Evolutionary conservation across 177 flowering plant species (phyloP).

Genomic region (Tripterygium wilfordii): DNA sequence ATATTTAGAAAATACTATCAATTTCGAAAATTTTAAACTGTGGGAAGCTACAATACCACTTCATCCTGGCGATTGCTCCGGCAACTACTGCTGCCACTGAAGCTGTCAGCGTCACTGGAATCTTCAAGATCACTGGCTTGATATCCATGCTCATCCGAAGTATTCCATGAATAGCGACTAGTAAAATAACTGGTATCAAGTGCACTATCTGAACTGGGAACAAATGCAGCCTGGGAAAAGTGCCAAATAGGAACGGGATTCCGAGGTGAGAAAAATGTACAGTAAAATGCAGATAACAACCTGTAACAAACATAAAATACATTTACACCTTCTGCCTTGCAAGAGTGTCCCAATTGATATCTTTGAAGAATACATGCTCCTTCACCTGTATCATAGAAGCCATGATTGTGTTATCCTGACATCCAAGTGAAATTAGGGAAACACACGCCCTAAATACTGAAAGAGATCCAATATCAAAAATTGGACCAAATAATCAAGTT

Average conservation of each 20-base stretch:
- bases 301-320: not conserved
- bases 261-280: too few relatives aligned
- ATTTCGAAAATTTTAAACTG: not conserved
- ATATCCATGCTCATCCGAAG: constrained; percentile 56
- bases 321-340: constrained; percentile 88
- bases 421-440: not conserved
- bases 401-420: not conserved
- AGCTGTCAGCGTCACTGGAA: constrained; percentile 78
- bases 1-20: too few relatives aligned
- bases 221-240: constrained; percentile 95
- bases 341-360: constrained; percentile 96
- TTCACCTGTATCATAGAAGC: constrained; percentile 66
- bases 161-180: constrained; percentile 86
- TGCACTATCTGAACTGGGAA: constrained; percentile 91
- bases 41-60: constrained; percentile 37
- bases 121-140: constrained; percentile 72
- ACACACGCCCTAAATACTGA: not conserved
- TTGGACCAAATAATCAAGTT: constrained; percentile 1
- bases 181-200: constrained; percentile 96
- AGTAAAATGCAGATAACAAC: too few relatives aligned
- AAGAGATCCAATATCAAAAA: not conserved
- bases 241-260: not conserved
- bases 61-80: constrained; percentile 84
- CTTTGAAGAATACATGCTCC: constrained; percentile 81
- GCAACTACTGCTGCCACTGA: constrained; percentile 82